phyloP scores from a whole-genome alignment of 305 asterid species.

The Salvia sclarea region DNA sequence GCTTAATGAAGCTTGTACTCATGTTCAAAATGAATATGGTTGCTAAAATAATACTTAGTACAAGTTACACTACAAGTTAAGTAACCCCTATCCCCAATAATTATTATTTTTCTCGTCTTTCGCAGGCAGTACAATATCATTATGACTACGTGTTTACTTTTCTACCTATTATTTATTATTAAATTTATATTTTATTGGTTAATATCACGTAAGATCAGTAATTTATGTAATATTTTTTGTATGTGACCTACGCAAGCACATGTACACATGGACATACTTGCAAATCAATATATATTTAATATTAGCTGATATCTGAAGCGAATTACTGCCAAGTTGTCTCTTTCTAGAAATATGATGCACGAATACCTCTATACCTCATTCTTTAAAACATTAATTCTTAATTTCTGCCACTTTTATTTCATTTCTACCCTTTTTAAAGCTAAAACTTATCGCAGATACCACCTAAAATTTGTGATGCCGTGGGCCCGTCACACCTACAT shows the following conservation, averaged over 20 bases:
- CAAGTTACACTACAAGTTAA: not conserved
- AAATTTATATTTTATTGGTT: not conserved
- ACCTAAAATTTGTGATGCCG: not conserved
- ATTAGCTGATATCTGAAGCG: not conserved
- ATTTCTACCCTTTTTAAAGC: too few relatives aligned
- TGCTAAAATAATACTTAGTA: not conserved
- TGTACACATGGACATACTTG: not conserved
- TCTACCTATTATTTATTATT: not conserved
- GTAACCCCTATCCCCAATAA: not conserved
- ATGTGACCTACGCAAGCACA: not conserved
- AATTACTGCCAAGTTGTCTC: not conserved
- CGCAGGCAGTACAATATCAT: not conserved
- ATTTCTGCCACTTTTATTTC: not conserved
- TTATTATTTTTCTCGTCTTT: not conserved
- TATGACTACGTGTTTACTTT: not conserved
- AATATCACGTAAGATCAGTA: not conserved
- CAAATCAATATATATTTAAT: not conserved
- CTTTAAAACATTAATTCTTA: too few relatives aligned
- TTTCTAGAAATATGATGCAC: not conserved
- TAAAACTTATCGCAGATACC: not conserved
- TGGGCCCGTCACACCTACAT: not conserved
- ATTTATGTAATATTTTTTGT: not conserved
- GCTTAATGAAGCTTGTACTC: not conserved
- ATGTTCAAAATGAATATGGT: not conserved
- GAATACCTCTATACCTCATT: too few relatives aligned